Evolutionary conservation across 2,329 filamentous ascomycete species (phyloP), one percentile per base, ranked within the genome.

Genomic region (Cladosporium velox): DNA sequence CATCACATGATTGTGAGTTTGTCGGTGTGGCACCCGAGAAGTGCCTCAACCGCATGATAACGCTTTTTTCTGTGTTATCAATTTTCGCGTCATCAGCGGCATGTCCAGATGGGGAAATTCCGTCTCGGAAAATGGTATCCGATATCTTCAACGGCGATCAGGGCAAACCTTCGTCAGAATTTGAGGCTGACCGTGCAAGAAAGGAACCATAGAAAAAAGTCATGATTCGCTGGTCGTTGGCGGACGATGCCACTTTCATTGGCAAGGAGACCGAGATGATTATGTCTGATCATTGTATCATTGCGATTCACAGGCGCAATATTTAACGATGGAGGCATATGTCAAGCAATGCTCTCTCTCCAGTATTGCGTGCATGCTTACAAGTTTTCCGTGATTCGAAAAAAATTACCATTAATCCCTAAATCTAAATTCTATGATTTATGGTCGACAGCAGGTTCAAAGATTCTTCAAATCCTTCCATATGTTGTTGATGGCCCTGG

Each of bases 21-120:
- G 14, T 34, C 52, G 52, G 52, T 55, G 7, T 55, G 8, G 18
- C 34, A 12, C 34, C 52, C 52, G 18, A 55, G 28, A 55, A 32
- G 18, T 55, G 24, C 52, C 52, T 24, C 52, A 55, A 55, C 52
- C 30, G 30, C 52, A 55, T 30, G 30, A 55, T 34, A 34, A 55
- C 52, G 8, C 52, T 55, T 55, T 55, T 52, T 55, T 55, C 32
- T 32, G 34, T 55, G 18, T 30, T 10, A n/a, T 32, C 52, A 55
- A 34, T n/a, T 54, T 30, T n/a, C 11, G 24, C 3, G 30, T 15
- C 32, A 30, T 8, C 52, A 34, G 52, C 52, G 52, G 52, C 52
- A 55, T 34, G 30, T 11, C 52, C 52, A 32, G 8, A 55, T 55
- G 5, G 8, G 52, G 52, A 18, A 55, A 55, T 34, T 4, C 52